Percentiles rank a stretch among this genome's conserved stretches.
These are phyloP conservation scores for Suzukiozyma palmioleophila DNA, from an alignment of 1,139 yeast species.

Conservation along the genomic window DNA sequence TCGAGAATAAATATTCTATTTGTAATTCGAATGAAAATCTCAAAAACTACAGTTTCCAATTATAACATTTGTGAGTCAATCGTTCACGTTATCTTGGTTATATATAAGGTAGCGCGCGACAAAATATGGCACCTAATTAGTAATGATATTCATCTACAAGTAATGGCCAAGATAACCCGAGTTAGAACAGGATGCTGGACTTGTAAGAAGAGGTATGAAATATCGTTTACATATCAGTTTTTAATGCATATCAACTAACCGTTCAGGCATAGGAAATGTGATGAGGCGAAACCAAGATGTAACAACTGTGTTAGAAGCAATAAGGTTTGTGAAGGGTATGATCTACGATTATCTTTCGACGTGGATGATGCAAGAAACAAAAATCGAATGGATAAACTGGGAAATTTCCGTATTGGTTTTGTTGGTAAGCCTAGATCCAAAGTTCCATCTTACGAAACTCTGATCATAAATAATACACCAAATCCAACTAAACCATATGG, in stretches of 20 bases:
- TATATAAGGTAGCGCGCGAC: no score
- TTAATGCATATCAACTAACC: conserved; percentile 4
- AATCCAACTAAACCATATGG: no score
- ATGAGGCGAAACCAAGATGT: conserved; percentile 52
- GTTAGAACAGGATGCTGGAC: conserved; percentile 52
- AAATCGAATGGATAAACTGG: conserved; percentile 8
- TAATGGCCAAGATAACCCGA: conserved; percentile 38
- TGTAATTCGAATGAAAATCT: no score
- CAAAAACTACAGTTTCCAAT: no score
- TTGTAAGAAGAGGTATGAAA: conserved; percentile 35
- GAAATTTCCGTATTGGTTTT: conserved; percentile 7
- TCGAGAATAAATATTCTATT: no score
- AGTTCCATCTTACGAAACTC: no score
- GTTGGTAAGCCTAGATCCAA: conserved; percentile 5
- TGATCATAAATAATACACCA: no score
- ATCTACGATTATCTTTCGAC: conserved; percentile 40
- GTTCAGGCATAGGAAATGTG: conserved; percentile 49
- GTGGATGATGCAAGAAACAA: conserved; percentile 32
- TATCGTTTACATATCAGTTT: neutral
- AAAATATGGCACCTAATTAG: no score
- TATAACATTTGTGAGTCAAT: no score
- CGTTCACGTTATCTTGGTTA: no score
- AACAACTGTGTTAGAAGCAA: conserved; percentile 45
- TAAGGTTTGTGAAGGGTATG: conserved; percentile 47
- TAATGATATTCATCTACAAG: no score